Percentiles rank a stretch among this genome's conserved stretches.
Evolutionary conservation across 306 rosid species (phyloP).

Genomic region (Bauhinia variegata): DNA sequence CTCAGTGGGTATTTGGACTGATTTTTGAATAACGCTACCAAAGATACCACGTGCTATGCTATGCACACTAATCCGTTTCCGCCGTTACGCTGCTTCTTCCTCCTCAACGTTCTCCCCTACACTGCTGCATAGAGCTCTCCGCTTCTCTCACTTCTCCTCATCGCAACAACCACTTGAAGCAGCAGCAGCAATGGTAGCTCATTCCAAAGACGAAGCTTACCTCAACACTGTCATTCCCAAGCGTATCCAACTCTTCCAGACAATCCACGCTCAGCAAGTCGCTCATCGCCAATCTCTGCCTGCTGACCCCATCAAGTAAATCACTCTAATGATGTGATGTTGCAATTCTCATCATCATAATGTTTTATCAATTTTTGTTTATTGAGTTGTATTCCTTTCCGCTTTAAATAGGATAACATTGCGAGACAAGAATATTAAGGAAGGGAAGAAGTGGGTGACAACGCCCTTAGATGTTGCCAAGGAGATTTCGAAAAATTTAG

Average conservation of each 20-base stretch:
- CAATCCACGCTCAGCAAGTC: conserved; percentile 52
- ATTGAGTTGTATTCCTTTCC: not conserved
- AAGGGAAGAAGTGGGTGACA: conserved; percentile 72
- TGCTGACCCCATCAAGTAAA: conserved; percentile 73
- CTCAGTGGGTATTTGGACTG: too few species aligned
- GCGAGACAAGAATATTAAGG: conserved; percentile 71
- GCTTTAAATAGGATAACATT: conserved; percentile 55
- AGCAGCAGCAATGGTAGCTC: conserved; percentile 50
- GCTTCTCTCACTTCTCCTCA: conserved; percentile 32
- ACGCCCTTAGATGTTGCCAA: conserved; percentile 80
- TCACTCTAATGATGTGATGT: not conserved
- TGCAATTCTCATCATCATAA: not conserved
- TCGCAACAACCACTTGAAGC: not conserved
- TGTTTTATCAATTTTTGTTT: not conserved
- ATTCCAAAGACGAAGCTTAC: conserved; percentile 71
- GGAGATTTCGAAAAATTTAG: conserved; percentile 79
- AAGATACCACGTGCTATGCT: conserved; percentile 38
- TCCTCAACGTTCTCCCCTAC: not conserved
- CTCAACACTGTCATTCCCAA: conserved; percentile 56
- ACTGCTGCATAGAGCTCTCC: conserved; percentile 8
- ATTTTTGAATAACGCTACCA: too few species aligned
- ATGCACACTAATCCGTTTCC: conserved; percentile 44
- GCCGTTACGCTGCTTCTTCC: conserved; percentile 44
- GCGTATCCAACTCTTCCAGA: conserved; percentile 68
- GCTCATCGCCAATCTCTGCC: conserved; percentile 57